Evolutionary conservation across 1,284 basidiomycete species (phyloP), one percentile per base, ranked within the genome.

Genomic region (Ustilago vetiveriae): DNA sequence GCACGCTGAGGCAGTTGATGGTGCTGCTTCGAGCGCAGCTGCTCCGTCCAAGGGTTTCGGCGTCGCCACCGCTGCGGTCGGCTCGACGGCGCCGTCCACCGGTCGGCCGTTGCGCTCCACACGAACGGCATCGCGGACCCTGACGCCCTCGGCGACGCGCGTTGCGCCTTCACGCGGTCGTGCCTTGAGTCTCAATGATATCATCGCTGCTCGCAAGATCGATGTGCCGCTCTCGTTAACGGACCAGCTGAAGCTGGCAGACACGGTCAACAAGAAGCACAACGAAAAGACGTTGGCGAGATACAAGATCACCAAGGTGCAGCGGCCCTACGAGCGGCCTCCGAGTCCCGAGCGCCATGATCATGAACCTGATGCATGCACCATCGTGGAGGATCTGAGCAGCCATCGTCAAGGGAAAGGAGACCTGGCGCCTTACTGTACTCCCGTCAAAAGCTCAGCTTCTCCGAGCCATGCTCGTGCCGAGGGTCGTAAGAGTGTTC

Each of bases 231-330:
- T 69, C 4, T 57, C 66, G 0, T 24, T 69, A 43, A 58, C 66
- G 0, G 66, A 69, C n/a, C 66, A 69, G 55, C 55, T 69, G 21
- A 43, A 51, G 16, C 50, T 69, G n/a, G 66, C 66, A 1, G 66
- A 69, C 41, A 63, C 66, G 1, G 59, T 69, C 26, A 53, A 69
- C 59, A 69, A 69, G 48, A 63, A 59, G 51, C 55, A 58, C 53
- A 69, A 69, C 51, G 66, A 69, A 26, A 69, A 69, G 44, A 69
- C 50, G 9, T 38, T 69, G 29, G 59, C 66, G 16, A 45, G 55
- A 21, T 69, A 69, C 59, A 69, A 69, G 51, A 43, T 69, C 50
- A 63, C 66, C 46, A 64, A 63, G 36, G 38, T 69, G 11, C 66
- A 69, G 33, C 33, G 59, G 26, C 66, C 66, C 6, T 69, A 63